phyloP scores from a whole-genome alignment of 106 monocot genomes.

The Posidonia australis region DNA sequence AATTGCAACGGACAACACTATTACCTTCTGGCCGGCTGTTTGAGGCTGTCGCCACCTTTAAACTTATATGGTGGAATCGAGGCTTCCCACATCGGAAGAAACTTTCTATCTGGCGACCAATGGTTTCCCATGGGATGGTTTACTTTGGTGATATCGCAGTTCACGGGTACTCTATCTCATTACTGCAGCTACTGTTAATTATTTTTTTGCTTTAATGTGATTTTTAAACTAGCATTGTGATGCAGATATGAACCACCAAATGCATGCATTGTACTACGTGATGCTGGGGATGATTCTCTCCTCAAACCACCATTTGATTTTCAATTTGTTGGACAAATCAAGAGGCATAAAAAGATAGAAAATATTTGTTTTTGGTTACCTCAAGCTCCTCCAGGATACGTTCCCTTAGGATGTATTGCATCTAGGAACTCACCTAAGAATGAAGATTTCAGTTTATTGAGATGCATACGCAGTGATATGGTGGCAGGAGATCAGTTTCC shows the following conservation, averaged over 20 bases:
- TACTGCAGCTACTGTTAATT: not conserved
- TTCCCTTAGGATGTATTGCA: constrained; percentile 82
- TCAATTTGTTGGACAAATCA: constrained; percentile 64
- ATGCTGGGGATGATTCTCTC: constrained; percentile 48
- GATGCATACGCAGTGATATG: constrained; percentile 93
- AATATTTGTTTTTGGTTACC: constrained; percentile 79
- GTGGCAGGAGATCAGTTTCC: constrained; percentile 66
- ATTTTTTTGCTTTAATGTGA: not conserved
- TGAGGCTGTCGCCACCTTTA: constrained; percentile 70
- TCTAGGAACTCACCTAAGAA: constrained; percentile 55
- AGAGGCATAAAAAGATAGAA: constrained; percentile 48
- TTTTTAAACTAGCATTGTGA: not conserved
- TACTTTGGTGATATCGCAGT: constrained; percentile 92
- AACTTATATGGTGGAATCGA: constrained; percentile 90
- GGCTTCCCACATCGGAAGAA: constrained; percentile 42
- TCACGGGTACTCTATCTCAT: constrained; percentile 41
- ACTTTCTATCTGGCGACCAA: constrained; percentile 91
- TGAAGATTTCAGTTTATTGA: constrained; percentile 55
- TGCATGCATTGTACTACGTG: constrained; percentile 52
- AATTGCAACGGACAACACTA: constrained; percentile 28
- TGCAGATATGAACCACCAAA: constrained; percentile 92
- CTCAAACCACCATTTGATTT: constrained; percentile 61
- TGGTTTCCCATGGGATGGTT: constrained; percentile 62
- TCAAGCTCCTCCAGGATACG: constrained; percentile 82
- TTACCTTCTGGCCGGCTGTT: constrained; percentile 49